A percentile compares a stretch with the other conserved stretches of the same genome.
Evolutionary conservation across 2,329 filamentous ascomycete genomes (phyloP).

Genomic region (Trichoderma oligosporum): DNA sequence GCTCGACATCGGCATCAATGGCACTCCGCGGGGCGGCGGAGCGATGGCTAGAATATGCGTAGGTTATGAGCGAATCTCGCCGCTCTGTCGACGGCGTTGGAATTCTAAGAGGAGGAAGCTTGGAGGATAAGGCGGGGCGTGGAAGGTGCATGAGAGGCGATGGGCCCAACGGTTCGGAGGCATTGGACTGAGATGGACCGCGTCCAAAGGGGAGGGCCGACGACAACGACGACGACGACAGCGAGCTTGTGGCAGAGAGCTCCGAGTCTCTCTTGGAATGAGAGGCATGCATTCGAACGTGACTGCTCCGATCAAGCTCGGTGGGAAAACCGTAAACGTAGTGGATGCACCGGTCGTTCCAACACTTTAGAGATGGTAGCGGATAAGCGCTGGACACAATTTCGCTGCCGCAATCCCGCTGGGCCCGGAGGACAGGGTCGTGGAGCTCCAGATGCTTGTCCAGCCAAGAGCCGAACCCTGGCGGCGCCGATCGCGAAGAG

Average conservation of each 20-base stretch:
- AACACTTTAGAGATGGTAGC: conserved; percentile 48
- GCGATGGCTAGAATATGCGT: conserved; percentile 40
- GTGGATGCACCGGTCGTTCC: conserved; percentile 51
- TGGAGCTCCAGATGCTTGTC: conserved; percentile 48
- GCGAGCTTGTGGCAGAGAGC: conserved; percentile 34
- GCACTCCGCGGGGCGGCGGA: conserved; percentile 35
- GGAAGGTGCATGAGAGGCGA: conserved; percentile 40
- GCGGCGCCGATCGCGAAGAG: conserved; percentile 36
- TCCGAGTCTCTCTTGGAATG: conserved; percentile 44
- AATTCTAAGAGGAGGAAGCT: conserved; percentile 30
- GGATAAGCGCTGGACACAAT: conserved; percentile 2
- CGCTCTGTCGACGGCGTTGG: conserved; percentile 30
- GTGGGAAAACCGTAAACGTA: conserved; percentile 57
- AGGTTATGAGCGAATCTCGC: conserved; percentile 26
- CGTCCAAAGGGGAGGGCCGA: not conserved
- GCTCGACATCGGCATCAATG: conserved; percentile 47
- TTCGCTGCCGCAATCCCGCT: conserved; percentile 12
- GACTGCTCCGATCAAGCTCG: conserved; percentile 49
- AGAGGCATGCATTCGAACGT: conserved; percentile 45
- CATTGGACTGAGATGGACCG: conserved; percentile 10
- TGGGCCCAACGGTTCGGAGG: conserved; percentile 13
- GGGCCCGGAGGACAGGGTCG: conserved; percentile 44
- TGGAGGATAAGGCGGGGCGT: conserved; percentile 28
- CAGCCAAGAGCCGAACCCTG: conserved; percentile 50
- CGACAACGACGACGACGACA: not conserved